Percentiles rank a stretch among this genome's conserved stretches.
These are phyloP conservation scores for Brassica rapa DNA, from an alignment of 345 rosid genomes.

Conservation along the genomic window DNA sequence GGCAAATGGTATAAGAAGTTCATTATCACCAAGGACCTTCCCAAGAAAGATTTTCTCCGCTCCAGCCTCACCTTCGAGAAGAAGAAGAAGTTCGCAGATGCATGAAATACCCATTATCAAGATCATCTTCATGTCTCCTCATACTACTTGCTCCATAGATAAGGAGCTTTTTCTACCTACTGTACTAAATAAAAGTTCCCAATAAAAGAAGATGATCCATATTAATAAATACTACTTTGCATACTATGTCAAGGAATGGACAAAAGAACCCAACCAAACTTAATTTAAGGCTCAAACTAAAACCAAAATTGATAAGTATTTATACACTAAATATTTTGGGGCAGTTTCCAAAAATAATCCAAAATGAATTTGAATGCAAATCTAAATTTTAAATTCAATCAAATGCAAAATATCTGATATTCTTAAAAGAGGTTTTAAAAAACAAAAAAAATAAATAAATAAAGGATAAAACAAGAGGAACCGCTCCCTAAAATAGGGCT, in stretches of 20 bases:
- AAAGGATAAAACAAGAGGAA: too few relatives aligned
- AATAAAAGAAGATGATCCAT: neutral
- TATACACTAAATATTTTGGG: neutral
- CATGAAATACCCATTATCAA: conserved; percentile 15
- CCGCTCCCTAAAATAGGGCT: too few relatives aligned
- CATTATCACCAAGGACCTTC: neutral
- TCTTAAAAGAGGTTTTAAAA: too few relatives aligned
- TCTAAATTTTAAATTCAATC: neutral
- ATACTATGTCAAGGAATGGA: neutral
- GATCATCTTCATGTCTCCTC: conserved; percentile 22
- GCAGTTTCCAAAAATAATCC: neutral
- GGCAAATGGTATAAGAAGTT: conserved; percentile 16
- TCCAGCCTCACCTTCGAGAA: neutral
- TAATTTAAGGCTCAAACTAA: too few relatives aligned
- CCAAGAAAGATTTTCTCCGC: neutral
- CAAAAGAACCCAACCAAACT: neutral
- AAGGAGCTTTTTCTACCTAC: neutral
- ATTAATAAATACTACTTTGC: too few relatives aligned
- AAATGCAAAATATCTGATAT: too few relatives aligned
- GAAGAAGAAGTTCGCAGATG: neutral
- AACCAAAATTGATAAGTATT: too few relatives aligned
- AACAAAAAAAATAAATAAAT: too few relatives aligned
- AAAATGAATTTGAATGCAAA: neutral
- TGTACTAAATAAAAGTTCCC: neutral
- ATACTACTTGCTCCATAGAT: conserved; percentile 18